phyloP scores from a whole-genome alignment of 2,329 filamentous ascomycete species.

The Colletotrichum cereale region DNA sequence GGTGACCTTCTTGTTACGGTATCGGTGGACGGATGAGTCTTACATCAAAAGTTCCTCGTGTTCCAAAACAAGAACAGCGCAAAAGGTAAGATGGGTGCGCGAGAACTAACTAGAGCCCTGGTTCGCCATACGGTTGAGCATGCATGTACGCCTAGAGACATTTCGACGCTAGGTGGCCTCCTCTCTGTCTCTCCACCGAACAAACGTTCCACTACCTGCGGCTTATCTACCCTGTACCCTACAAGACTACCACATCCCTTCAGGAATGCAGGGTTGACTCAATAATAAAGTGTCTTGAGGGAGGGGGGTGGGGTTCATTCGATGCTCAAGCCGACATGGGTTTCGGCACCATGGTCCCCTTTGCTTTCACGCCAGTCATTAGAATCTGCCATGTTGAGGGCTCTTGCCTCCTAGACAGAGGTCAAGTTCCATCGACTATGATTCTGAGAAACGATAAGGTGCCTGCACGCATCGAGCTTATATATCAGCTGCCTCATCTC shows the following conservation, averaged over 20 bases:
- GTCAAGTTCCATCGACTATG: neutral
- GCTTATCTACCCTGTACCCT: constrained; percentile 16
- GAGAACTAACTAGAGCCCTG: neutral
- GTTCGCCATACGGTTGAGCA: neutral
- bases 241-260: neutral
- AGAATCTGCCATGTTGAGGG: neutral
- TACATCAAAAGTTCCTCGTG: constrained; percentile 24
- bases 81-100: neutral
- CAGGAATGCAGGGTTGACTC: neutral
- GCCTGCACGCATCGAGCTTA: neutral
- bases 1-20: constrained; percentile 23
- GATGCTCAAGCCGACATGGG: constrained; percentile 5
- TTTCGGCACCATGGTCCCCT: constrained; percentile 3
- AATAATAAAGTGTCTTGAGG: neutral
- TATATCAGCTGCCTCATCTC: constrained; percentile 17
- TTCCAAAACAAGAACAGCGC: neutral
- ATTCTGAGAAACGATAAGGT: neutral
- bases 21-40: constrained; percentile 21
- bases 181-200: constrained; percentile 14
- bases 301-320: neutral
- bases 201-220: neutral
- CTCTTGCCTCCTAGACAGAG: neutral
- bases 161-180: neutral
- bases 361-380: neutral
- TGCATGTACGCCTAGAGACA: neutral